Evolutionary conservation across 108 stramenopile species (phyloP).

Genomic region (Pseudonitzschia pungens): DNA sequence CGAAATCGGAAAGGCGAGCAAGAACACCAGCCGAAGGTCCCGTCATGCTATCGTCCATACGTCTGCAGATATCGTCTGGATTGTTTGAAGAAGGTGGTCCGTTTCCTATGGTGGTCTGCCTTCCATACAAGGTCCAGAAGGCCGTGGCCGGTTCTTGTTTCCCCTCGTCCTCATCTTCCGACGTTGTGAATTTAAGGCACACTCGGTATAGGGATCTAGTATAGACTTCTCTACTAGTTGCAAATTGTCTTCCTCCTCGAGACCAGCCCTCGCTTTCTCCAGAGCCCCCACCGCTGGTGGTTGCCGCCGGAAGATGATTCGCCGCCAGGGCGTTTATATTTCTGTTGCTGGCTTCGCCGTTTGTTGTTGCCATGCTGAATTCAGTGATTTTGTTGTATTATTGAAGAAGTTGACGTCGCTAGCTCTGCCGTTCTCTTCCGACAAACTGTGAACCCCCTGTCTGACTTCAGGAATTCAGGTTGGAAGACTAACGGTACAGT

Average conservation of each 20-base stretch:
- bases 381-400: background rate
- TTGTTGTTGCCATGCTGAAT: slow-evolving; percentile 12
- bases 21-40: slow-evolving; percentile 83
- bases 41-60: slow-evolving; percentile 90
- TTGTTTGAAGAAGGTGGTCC: slow-evolving; percentile 66
- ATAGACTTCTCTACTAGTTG: slow-evolving; percentile 79
- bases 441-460: background rate
- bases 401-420: background rate
- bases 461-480: background rate
- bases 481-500: too few species aligned
- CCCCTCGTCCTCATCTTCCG: slow-evolving; percentile 90
- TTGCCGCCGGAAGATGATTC: background rate
- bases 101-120: slow-evolving; percentile 84
- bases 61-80: slow-evolving; percentile 85
- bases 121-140: slow-evolving; percentile 84
- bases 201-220: slow-evolving; percentile 76
- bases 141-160: slow-evolving; percentile 90
- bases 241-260: slow-evolving; percentile 79
- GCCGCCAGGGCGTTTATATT: background rate
- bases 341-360: background rate
- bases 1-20: slow-evolving; percentile 61
- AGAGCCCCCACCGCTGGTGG: slow-evolving; percentile 3
- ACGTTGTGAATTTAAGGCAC: slow-evolving; percentile 90
- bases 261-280: slow-evolving; percentile 60
- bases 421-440: background rate